A percentile compares a stretch with the other conserved stretches of the same genome.
phyloP scores from a whole-genome alignment of 2,329 filamentous ascomycete genomes.

The Exophiala dermatitidis region DNA sequence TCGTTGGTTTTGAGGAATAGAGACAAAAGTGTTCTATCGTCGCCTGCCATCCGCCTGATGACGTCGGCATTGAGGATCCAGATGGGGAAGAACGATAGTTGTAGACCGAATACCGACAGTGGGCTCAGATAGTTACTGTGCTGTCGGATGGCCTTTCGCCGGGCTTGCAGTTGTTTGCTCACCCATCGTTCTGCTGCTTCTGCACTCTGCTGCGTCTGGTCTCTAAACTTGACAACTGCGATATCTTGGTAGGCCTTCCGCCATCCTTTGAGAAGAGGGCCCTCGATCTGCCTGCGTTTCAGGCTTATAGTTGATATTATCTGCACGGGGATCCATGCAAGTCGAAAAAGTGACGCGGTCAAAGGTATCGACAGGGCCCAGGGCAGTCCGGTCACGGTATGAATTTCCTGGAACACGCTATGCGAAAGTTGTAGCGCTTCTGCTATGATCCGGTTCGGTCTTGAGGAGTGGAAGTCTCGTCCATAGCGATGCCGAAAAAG shows the following conservation, averaged over 20 bases:
- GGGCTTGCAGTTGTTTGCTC: conserved; percentile 11
- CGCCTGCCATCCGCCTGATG: conserved; percentile 18
- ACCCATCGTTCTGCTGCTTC: conserved; percentile 16
- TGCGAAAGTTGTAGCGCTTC: conserved; percentile 17
- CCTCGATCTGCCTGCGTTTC: conserved; percentile 37
- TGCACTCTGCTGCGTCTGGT: conserved; percentile 4
- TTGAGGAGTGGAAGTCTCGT: conserved; percentile 44
- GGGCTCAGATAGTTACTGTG: conserved; percentile 13
- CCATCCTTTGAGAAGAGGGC: conserved; percentile 40
- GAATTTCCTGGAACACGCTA: conserved; percentile 35
- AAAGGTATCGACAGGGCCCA: conserved; percentile 52
- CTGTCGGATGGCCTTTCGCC: conserved; percentile 21
- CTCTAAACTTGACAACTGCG: conserved; percentile 8
- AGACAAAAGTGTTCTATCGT: conserved; percentile 10
- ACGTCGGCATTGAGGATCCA: conserved; percentile 19
- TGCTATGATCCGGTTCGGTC: conserved; percentile 29
- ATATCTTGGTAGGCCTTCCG: conserved; percentile 23
- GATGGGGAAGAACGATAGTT: conserved; percentile 18
- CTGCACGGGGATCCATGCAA: conserved; percentile 43
- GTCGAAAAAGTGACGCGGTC: conserved; percentile 46
- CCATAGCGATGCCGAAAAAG: not conserved
- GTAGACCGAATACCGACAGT: conserved; percentile 4
- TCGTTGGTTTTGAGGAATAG: conserved; percentile 11
- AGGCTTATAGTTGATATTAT: conserved; percentile 36
- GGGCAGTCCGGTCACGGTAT: conserved; percentile 42